Base-by-base conservation (phyloP, 2,329 filamentous ascomycete species). In the Claviceps paspali region DNA sequence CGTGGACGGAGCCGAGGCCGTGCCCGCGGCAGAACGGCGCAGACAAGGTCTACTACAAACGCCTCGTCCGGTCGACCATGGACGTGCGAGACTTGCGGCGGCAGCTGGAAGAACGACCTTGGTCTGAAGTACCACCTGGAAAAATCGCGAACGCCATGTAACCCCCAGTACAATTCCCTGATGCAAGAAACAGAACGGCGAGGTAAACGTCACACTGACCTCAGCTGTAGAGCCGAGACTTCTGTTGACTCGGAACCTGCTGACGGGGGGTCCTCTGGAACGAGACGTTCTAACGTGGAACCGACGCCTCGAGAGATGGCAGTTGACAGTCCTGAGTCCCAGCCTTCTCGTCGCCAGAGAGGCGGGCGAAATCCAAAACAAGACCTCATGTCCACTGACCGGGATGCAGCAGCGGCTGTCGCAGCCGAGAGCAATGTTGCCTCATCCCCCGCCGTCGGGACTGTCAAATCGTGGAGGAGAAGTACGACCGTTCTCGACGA, bases 61-160 rank as follows among this genome's bases (percentile, higher is more conserved):
- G 23, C 31, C 5, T 34, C 47, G n/a, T 40, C 32, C 24, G 39
- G 44, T 12, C 54, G 55, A 21, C 45, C 54, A 2, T 73, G 56
- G 46, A 56, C 52, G 15, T 76, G 72, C 42, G 62, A 69, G 8
- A 68, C 63, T 30, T 76, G 72, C 41, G 63, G 63, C 8, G 63
- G 62, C 3, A 55, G 52, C 9, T 76, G 70, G 70, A 74, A 73
- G 50, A 76, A 76, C 36, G 59, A 68, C 24, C 57, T 70, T 32
- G 72, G 72, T 0, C 55, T 76, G 12, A 70, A 73, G 35, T 76
- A 76, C 47, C 72, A 76, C 43, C 52, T 67, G 11, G 65, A 64
- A 24, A 75, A 73, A 45, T 68, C 71, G 1, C 59, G 59, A 41
- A 67, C 66, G 3, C 17, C 60, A 11, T 76, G 72, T 47, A 76